Conservation (phyloP, 352 stramenopile genomes). For the Globisporangium parvum region DNA sequence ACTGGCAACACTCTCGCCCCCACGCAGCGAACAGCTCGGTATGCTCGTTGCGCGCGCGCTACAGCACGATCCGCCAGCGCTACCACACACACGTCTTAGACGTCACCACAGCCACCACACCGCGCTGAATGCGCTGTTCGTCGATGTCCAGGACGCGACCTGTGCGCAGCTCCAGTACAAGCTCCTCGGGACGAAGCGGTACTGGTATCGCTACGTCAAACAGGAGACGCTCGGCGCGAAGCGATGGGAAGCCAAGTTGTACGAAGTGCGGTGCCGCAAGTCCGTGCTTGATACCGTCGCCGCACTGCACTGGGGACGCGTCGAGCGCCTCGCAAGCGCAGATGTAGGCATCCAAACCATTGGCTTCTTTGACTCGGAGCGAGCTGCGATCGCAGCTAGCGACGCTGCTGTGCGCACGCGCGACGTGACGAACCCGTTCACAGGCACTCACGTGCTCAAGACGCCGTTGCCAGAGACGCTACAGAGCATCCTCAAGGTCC, state of each 20-base stretch:
- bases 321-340: constrained; percentile 28
- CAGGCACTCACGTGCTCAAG: constrained; percentile 13
- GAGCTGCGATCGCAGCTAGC: constrained; percentile 26
- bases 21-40: constrained; percentile 10
- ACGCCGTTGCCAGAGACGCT: constrained; percentile 26
- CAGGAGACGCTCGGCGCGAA: constrained; percentile 50
- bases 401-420: constrained; percentile 31
- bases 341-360: constrained; percentile 45
- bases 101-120: background rate
- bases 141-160: constrained; percentile 31
- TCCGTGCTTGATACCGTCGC: constrained; percentile 21
- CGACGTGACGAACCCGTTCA: constrained; percentile 39
- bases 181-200: constrained; percentile 50
- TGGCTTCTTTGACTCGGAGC: constrained; percentile 59
- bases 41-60: background rate
- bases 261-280: constrained; percentile 41
- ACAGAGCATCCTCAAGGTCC: constrained; percentile 36
- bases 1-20: background rate
- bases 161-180: constrained; percentile 51
- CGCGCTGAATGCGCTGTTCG: background rate
- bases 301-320: constrained; percentile 24
- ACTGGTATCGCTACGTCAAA: constrained; percentile 65
- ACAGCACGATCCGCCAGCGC: background rate
- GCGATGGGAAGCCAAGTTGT: constrained; percentile 55
- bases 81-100: background rate